These are phyloP conservation scores for Ilyonectria sp. DNA, from an alignment of 2,329 filamentous ascomycete species.

Conservation along the genomic window DNA sequence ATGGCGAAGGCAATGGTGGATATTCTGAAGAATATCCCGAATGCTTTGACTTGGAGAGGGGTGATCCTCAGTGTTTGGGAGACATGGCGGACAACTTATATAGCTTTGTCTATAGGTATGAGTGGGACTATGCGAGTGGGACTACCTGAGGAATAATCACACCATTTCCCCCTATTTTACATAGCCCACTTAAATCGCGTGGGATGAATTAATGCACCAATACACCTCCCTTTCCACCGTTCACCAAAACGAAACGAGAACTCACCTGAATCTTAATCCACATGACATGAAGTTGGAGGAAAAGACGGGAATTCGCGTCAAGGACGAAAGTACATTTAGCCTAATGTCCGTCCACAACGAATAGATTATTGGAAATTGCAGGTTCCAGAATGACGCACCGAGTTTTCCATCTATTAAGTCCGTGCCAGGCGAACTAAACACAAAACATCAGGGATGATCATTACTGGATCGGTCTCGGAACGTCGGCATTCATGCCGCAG, in stretches of 20 bases:
- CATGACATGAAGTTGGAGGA: not conserved
- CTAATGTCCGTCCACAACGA: not conserved
- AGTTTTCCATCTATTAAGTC: not conserved
- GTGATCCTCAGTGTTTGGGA: not conserved
- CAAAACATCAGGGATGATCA: not conserved
- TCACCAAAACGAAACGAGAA: too few species aligned
- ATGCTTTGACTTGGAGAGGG: not conserved
- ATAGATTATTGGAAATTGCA: not conserved
- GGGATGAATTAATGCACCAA: too few species aligned
- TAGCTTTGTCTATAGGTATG: too few species aligned
- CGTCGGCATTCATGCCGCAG: not conserved
- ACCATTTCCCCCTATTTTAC: too few species aligned
- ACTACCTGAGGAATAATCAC: too few species aligned
- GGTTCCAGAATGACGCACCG: not conserved
- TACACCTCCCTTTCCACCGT: too few species aligned
- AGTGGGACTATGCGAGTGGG: too few species aligned
- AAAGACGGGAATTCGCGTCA: not conserved
- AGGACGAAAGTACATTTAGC: not conserved
- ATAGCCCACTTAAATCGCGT: too few species aligned
- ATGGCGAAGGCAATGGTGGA: conserved; percentile 23
- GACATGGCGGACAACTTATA: not conserved
- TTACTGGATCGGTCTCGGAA: not conserved
- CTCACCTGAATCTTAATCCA: not conserved
- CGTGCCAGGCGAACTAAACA: not conserved
- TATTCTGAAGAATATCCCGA: too few species aligned